Evolutionary conservation across 2,329 filamentous ascomycete genomes (phyloP), one percentile per base, ranked within the genome.

Genomic region (Neofusicoccum parvum): DNA sequence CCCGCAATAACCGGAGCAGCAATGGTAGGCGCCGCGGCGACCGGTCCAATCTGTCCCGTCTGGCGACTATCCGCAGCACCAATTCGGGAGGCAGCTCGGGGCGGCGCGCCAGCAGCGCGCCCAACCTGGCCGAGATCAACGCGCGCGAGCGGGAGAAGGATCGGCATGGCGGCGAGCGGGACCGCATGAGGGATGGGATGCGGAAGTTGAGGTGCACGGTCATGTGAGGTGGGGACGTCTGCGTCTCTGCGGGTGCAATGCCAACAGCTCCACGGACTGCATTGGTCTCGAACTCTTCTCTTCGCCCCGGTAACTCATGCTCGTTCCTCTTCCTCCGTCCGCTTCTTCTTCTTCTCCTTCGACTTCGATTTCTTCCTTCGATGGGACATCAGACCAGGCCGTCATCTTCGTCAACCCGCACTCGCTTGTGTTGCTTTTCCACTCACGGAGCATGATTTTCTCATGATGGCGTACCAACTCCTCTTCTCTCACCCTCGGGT

Each of bases 61-160:
- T 65, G 43, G 27, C 62, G 2, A 65, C 62, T 2, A 65, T 65
- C 9, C n/a, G 62, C 15, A 65, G 64, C 36, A 54, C 50, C 14
- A 56, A 56, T 12, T 54, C 48, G 0, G 49, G 62, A 1, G 56
- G 32, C n/a, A 32, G 27, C 3, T 27, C 15, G 1, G 53, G 51
- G 43, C 41, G 43, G 5, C 49, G 62, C 3, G 48, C 49, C 11
- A 50, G 50, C 15, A 54, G 49, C 27, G 34, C 50, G 37, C 39
- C 49, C n/a, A 54, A 54, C 14, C 39, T 53, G 5, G 41, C 27
- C 1, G 49, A 53, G 34, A 64, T 43, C 27, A 54, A 53, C 7
- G 49, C 62, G 9, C 62, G 49, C 2, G 62, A 53, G 15, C 37
- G 49, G 12, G 60, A 64, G 37, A 46, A 46, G 23, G 48, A 51